A percentile compares a stretch with the other conserved stretches of the same genome.
These are phyloP conservation scores for Bonia amplexicaulis DNA, from an alignment of 176 grass and related monocot genomes.

Conservation along the genomic window DNA sequence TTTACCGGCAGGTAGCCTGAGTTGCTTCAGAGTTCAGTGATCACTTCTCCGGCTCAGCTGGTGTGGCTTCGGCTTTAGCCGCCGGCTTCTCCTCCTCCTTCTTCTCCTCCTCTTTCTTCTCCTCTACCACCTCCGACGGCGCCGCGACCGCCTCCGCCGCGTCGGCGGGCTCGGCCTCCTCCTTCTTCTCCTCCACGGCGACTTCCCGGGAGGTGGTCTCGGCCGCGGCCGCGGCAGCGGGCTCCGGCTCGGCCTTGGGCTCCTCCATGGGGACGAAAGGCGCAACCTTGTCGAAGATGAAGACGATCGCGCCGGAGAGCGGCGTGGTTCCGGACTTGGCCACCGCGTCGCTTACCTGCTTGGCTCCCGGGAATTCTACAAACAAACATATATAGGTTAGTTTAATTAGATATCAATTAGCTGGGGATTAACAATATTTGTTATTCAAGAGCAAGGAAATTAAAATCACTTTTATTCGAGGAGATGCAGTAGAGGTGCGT, in stretches of 20 bases:
- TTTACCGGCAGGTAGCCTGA: constrained; percentile 30
- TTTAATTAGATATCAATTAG: neutral
- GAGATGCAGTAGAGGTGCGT: neutral
- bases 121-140: constrained; percentile 7
- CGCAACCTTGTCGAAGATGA: constrained; percentile 76
- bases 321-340: constrained; percentile 53
- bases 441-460: neutral
- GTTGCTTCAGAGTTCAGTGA: neutral
- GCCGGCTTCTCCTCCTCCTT: constrained; percentile 8
- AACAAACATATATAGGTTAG: neutral
- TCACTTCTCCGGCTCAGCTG: constrained; percentile 40
- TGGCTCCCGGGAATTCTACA: constrained; percentile 81
- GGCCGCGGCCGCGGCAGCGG: neutral
- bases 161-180: constrained; percentile 16
- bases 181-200: constrained; percentile 47
- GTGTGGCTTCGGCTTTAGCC: constrained; percentile 9
- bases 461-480: neutral
- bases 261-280: constrained; percentile 70
- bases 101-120: constrained; percentile 38
- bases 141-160: neutral
- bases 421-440: neutral
- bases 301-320: constrained; percentile 52
- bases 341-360: constrained; percentile 76
- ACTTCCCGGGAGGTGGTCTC: constrained; percentile 45
- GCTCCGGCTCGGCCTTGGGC: constrained; percentile 37